These are phyloP conservation scores for Tuber melanosporum DNA, from an alignment of 495 filamentous ascomycete genomes.

Conservation along the genomic window DNA sequence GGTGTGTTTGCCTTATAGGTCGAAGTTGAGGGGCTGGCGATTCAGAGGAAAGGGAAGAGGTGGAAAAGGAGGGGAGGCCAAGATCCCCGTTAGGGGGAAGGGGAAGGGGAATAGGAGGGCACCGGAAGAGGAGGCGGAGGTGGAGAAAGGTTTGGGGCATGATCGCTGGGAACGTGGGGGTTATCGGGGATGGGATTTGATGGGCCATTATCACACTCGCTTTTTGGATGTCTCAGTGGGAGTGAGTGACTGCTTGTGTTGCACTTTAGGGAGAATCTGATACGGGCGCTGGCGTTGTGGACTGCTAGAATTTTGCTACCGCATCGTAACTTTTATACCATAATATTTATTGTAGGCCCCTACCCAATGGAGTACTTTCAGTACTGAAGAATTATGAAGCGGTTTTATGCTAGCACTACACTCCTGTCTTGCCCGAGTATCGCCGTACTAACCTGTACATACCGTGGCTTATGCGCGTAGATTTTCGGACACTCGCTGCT, in stretches of 20 bases:
- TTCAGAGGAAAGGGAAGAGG: conserved; percentile 14
- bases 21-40: conserved; percentile 33
- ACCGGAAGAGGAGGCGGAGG: neutral
- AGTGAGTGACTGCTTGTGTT: neutral
- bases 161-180: conserved; percentile 34
- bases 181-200: conserved; percentile 41
- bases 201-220: neutral
- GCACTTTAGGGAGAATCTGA: neutral
- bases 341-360: too few relatives aligned
- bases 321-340: neutral
- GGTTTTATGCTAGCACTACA: too few relatives aligned
- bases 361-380: too few relatives aligned
- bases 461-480: too few relatives aligned
- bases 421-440: too few relatives aligned
- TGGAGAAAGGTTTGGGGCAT: conserved; percentile 34
- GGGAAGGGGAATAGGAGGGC: conserved; percentile 11
- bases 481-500: too few relatives aligned
- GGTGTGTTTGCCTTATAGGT: conserved; percentile 18
- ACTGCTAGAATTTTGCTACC: neutral
- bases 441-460: too few relatives aligned
- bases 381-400: too few relatives aligned
- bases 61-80: conserved; percentile 24
- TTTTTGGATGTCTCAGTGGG: neutral
- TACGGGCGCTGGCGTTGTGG: neutral
- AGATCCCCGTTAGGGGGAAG: conserved; percentile 30